Evolutionary conservation across 2,329 filamentous ascomycete species (phyloP), one percentile per base, ranked within the genome.

Genomic region (Aureobasidium sp.): DNA sequence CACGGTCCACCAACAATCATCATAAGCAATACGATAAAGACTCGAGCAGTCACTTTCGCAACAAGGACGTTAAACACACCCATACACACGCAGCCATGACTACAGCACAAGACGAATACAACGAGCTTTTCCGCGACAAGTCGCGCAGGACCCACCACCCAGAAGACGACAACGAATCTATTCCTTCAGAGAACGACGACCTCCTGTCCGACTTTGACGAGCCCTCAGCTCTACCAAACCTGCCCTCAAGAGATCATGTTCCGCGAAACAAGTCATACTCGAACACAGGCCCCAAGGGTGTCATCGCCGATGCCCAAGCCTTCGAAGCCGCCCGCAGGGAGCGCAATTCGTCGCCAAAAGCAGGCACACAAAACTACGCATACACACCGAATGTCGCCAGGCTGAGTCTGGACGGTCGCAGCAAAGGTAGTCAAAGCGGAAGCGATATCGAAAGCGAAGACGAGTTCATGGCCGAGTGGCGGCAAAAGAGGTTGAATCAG

Each of bases 201-300:
- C 71, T 84, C 63, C 77, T 84, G 64, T 45, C 39, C 27, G 81
- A 72, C 56, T 70, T 70, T 45, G 53, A 57, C 41, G 31, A 60
- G 34, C 44, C 36, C 5, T 51, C 37, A 31, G 49, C 49, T 25
- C 49, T 86, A 73, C 82, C 86, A 58, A 79, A 81, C 63, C 76
- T 52, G 1, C 44, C 44, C n/a, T 41, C 57, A 17, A 27, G 57
- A 42, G 57, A 60, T 12, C 36, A 49, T 6, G 57, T 60, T 2
- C 57, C 57, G 45, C 29, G 57, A 25, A 49, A 60, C 44, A 62
- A 58, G 22, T 47, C 82, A 67, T 80, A 80, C 73, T 77, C 76
- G 68, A 86, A 89, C 67, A 93, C 89, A 2, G 90, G 90, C 51
- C 89, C 91, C 67, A 93, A 93, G 78, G 90, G 90, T 65, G 90